These are phyloP conservation scores for Calocera cornea DNA, from an alignment of 768 basidiomycete genomes.

Conservation along the genomic window DNA sequence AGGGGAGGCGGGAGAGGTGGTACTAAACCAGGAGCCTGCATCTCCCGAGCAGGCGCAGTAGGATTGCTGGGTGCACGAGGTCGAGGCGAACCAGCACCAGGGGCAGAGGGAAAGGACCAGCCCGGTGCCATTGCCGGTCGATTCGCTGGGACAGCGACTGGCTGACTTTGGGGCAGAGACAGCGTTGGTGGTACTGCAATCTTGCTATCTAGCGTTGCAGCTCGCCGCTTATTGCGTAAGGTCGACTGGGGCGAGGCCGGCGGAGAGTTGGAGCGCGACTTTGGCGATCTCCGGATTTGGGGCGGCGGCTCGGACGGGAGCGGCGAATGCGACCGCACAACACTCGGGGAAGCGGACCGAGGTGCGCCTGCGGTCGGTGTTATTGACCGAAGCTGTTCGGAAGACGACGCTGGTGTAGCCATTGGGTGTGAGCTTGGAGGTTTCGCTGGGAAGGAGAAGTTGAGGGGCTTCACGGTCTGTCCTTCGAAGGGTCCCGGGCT, in stretches of 20 bases:
- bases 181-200: constrained; percentile 13
- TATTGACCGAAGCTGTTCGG: neutral
- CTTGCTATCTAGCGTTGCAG: neutral
- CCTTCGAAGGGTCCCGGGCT: constrained; percentile 16
- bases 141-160: neutral
- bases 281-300: neutral
- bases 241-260: neutral
- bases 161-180: constrained; percentile 6
- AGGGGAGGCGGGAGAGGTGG: neutral
- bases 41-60: neutral
- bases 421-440: constrained; percentile 7
- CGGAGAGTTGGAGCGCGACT: neutral
- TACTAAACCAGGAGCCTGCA: neutral
- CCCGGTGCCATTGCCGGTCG: neutral
- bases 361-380: neutral
- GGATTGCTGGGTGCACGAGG: neutral
- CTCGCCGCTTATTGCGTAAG: neutral
- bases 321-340: neutral
- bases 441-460: constrained; percentile 12
- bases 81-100: neutral
- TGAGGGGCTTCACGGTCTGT: constrained; percentile 18
- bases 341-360: neutral
- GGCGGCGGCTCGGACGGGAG: neutral
- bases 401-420: neutral
- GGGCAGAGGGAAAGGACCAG: neutral